Base-by-base conservation (phyloP, 768 basidiomycete genomes). In the Leucocoprinus birnbaumii region DNA sequence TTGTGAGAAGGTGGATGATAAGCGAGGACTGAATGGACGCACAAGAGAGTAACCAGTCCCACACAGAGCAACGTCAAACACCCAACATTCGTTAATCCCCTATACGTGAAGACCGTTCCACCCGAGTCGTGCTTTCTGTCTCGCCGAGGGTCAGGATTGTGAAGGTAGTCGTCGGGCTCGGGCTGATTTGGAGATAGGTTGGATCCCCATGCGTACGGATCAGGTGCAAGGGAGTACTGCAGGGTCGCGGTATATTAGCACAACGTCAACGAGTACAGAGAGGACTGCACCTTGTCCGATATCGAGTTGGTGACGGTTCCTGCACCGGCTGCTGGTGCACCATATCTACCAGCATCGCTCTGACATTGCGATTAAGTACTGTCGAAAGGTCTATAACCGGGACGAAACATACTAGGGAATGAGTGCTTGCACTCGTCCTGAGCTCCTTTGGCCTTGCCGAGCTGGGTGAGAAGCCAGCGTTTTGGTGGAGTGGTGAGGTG, bases 51-150 rank as follows among this genome's bases (percentile, higher is more conserved):
- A 31, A 86, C 61, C 35, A 87, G 69, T 22, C 79, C 84, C 10
- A 76, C 48, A 41, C 76, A 73, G 10, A 88, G 71, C 6, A 86
- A 41, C 21, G 83, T 62, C 19, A 93, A 70, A 62, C 87, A 91
- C 14, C 89, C 84, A 3, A 88, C 71, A 66, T 93, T 92, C 9
- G 80, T 73, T 26, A 90, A 66, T 25, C 91, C 91, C 71, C 91
- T 74, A 57, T 68, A 73, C 19, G 88, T 89, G 61, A 87, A 83
- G 24, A 89, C 71, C 59, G 77, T 78, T 22, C 85, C 82, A 37
- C 84, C 83, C 37, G 66, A 67, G 61, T 86, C 83, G 40, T 76
- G 72, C 52, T 79, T 80, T 55, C 77, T 67, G 61, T 86, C 85
- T 27, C 86, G 76, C 34, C 76, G 76, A 10, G 86, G 85, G 63